These are phyloP conservation scores for Pleurotus sapidus DNA, from an alignment of 768 basidiomycete genomes.

Conservation along the genomic window DNA sequence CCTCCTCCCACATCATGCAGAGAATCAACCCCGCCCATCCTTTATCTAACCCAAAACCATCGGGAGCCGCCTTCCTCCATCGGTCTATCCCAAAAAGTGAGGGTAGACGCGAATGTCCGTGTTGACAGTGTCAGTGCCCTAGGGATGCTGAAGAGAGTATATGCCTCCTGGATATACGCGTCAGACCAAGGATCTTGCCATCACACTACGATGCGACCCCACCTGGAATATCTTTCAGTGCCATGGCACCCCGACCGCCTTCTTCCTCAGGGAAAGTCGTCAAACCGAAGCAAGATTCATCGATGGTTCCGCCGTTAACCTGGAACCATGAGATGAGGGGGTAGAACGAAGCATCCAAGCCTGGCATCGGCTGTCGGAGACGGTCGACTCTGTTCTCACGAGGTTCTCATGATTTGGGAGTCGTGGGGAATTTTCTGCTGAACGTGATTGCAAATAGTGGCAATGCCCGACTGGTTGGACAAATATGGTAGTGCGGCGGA, in stretches of 20 bases:
- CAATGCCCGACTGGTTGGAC: too few relatives aligned
- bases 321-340: constrained; percentile 61
- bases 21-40: constrained; percentile 91
- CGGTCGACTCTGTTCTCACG: too few relatives aligned
- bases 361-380: background rate
- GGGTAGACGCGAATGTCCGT: constrained; percentile 71
- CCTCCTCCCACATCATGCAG: constrained; percentile 94
- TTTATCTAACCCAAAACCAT: constrained; percentile 37
- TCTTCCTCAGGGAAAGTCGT: constrained; percentile 42
- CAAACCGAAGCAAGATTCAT: constrained; percentile 43
- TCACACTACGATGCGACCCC: constrained; percentile 8
- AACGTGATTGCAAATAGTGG: too few relatives aligned
- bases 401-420: too few relatives aligned
- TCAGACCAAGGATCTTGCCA: too few relatives aligned
- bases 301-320: constrained; percentile 46
- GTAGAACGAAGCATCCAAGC: background rate
- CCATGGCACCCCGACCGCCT: constrained; percentile 73
- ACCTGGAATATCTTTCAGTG: constrained; percentile 74
- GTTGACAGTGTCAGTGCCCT: constrained; percentile 74
- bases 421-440: too few relatives aligned
- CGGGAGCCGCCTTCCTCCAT: constrained; percentile 53
- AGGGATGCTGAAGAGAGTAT: constrained; percentile 81
- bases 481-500: too few relatives aligned
- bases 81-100: constrained; percentile 51
- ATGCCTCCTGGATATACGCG: constrained; percentile 50